A percentile compares a stretch with the other conserved stretches of the same genome.
Conservation (phyloP, 345 rosid species). For the Citrus unshiu region DNA sequence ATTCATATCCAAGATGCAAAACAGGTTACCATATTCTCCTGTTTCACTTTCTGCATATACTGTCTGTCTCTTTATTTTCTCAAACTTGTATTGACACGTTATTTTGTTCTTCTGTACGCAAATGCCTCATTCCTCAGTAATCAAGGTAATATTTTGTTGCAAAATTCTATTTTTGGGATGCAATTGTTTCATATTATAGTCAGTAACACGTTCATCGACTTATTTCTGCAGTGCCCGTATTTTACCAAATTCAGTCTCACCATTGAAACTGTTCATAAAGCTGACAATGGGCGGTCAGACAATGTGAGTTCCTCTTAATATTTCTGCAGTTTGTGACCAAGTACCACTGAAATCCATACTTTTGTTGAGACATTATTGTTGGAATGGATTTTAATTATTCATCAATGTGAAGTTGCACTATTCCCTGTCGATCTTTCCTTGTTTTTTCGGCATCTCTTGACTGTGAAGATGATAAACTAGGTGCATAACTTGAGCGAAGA, state of each 20-base stretch:
- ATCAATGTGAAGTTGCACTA: background rate
- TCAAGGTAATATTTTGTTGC: constrained; percentile 45
- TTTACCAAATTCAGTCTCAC: constrained; percentile 60
- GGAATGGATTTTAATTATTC: background rate
- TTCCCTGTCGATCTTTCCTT: background rate
- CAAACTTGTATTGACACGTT: constrained; percentile 22
- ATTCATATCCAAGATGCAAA: constrained; percentile 74
- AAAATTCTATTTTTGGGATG: background rate
- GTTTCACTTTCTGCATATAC: background rate
- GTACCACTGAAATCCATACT: background rate
- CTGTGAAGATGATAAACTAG: constrained; percentile 26
- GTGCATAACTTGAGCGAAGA: constrained; percentile 52
- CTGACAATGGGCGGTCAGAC: constrained; percentile 56
- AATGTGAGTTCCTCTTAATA: constrained; percentile 42
- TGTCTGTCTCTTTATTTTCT: background rate
- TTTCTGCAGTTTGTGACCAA: background rate
- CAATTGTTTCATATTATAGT: background rate
- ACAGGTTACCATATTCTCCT: constrained; percentile 40
- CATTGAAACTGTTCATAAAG: constrained; percentile 55
- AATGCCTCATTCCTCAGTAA: constrained; percentile 31
- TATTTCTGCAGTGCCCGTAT: constrained; percentile 60
- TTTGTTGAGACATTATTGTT: background rate
- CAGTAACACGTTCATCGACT: constrained; percentile 6
- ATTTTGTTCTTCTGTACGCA: constrained; percentile 17
- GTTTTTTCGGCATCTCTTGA: constrained; percentile 11